Percentiles rank a stretch among this genome's conserved stretches.
phyloP scores from a whole-genome alignment of 2,329 filamentous ascomycete species.

The Coleophoma crateriformis region DNA sequence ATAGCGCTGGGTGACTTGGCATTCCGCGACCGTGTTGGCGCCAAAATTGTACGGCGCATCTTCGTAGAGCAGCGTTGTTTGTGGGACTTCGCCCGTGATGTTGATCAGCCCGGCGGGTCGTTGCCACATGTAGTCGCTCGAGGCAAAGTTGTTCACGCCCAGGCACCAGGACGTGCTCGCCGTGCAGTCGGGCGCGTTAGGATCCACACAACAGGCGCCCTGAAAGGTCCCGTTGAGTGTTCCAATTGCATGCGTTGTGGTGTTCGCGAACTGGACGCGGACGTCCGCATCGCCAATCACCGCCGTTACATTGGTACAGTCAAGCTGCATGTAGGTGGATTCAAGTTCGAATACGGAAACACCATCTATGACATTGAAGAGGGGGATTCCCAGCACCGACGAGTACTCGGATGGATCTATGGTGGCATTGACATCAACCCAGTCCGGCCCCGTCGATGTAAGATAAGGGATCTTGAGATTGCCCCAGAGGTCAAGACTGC shows the following conservation, averaged over 20 bases:
- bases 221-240: background rate
- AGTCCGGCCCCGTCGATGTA: slow-evolving; percentile 12
- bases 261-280: too few species aligned
- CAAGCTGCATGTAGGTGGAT: slow-evolving; percentile 15
- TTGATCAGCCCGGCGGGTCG: background rate
- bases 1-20: slow-evolving; percentile 13
- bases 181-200: too few species aligned
- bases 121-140: background rate
- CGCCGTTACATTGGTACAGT: slow-evolving; percentile 8
- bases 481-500: slow-evolving; percentile 21
- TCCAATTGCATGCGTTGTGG: background rate
- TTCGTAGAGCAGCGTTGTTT: slow-evolving; percentile 12
- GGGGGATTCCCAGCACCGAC: slow-evolving; percentile 16
- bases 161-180: background rate
- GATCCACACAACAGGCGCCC: background rate
- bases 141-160: background rate
- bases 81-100: slow-evolving; percentile 3
- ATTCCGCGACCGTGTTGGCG: slow-evolving; percentile 8
- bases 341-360: slow-evolving; percentile 15
- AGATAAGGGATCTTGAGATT: slow-evolving; percentile 23
- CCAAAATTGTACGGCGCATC: slow-evolving; percentile 12
- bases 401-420: slow-evolving; percentile 12
- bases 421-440: slow-evolving; percentile 8
- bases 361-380: slow-evolving; percentile 8
- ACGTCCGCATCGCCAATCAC: too few species aligned